Base-by-base conservation (phyloP, 106 monocot genomes). In the Dendrobium nobile region DNA sequence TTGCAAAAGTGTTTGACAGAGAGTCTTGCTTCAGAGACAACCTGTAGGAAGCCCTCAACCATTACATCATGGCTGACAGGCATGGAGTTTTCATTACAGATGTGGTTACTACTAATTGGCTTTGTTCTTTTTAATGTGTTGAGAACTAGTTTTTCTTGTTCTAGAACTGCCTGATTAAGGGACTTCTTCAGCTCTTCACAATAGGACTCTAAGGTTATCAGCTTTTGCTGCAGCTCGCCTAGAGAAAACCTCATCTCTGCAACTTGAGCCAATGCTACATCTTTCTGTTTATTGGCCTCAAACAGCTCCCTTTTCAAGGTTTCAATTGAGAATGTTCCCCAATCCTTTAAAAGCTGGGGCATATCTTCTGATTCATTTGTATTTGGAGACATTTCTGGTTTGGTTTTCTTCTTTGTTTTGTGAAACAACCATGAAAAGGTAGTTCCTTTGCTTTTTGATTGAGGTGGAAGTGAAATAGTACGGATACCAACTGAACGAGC, bases 11-110 rank as follows among this genome's bases (percentile, higher is more conserved):
- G 97, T 56, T 89, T 92, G 1, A 98, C 87, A 0, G 97, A 98
- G 20, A 98, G 89, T 61, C 92, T 87, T 5, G 97, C 87, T 80
- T 98, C 97, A 2, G 92, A 92, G 2, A 91, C 97, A 40, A 98
- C 86, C 82, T 98, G 97, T 70, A 97, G 81, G 81, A 98, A 98
- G n/a, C 97, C 97, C 75, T 98, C 97, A 17, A 98, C 85, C 94
- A 98, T 92, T 31, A 88, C 94, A 77, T 92, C 94, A 54, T 89
- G 86, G 79, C 92, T 94, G 13, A 98, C 94, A 4, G 97, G 97
- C 87, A 92, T 79, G 2, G 78, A 82, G 80, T 72, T 82, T 22
- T 87, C 91, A 80, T 74, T 84, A n/a, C 72, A 67, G 20, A 0
- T 31, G 28, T 41, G 55, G 73, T 73, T 72, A 7, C 77, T 78